These are phyloP conservation scores for Chytridium lagenaria DNA, from an alignment of 371 early-diverging fungal species.

Conservation along the genomic window DNA sequence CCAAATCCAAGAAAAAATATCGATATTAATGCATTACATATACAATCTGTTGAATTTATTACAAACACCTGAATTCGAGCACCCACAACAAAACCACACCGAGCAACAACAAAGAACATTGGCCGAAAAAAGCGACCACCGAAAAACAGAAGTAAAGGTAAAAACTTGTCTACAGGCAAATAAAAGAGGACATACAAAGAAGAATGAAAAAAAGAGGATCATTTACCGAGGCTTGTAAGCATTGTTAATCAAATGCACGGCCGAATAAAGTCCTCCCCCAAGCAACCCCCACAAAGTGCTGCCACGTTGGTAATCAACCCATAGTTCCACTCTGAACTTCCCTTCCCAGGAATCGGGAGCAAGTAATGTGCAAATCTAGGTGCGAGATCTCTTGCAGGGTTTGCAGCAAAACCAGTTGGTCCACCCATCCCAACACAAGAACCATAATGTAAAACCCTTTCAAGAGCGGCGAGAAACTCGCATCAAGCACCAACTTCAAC, in stretches of 20 bases:
- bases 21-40: no score
- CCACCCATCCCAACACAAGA: slow-evolving; percentile 37
- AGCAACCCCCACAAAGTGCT: slow-evolving; percentile 25
- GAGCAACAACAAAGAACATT: no score
- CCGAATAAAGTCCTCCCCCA: slow-evolving; percentile 29
- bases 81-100: no score
- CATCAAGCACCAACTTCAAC: not conserved
- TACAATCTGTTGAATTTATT: no score
- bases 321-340: slow-evolving; percentile 34
- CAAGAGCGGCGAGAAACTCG: slow-evolving; percentile 23
- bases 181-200: no score
- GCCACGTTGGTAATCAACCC: slow-evolving; percentile 24
- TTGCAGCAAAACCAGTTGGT: slow-evolving; percentile 41
- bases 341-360: slow-evolving; percentile 46
- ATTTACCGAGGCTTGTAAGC: no score
- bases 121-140: no score
- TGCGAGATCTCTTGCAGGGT: slow-evolving; percentile 43
- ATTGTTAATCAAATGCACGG: slow-evolving; percentile 15
- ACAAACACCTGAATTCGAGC: no score
- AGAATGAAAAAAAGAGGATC: no score
- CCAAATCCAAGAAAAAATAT: no score
- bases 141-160: no score
- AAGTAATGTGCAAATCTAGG: slow-evolving; percentile 41
- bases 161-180: no score
- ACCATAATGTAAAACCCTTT: slow-evolving; percentile 36